phyloP scores from a whole-genome alignment of 192 early-diverging fungal genomes.

The Phlyctochytrium bullatum region DNA sequence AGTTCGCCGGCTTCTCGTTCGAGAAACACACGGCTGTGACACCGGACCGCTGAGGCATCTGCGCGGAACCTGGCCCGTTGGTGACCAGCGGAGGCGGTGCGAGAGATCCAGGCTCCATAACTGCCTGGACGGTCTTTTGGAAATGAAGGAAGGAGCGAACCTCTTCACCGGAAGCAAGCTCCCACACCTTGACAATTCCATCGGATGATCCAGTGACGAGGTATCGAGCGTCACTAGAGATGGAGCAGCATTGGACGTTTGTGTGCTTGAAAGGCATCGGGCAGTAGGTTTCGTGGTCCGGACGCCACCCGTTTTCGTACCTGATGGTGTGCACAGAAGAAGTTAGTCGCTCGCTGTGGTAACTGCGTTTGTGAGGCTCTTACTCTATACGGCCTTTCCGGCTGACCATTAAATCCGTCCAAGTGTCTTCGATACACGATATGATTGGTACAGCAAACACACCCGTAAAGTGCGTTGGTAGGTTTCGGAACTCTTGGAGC shows the following conservation, averaged over 20 bases:
- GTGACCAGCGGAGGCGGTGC: not conserved
- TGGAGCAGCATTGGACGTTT: constrained; percentile 20
- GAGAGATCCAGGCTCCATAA: not conserved
- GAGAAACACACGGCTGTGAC: constrained; percentile 26
- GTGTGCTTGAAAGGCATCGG: constrained; percentile 23
- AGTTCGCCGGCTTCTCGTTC: constrained; percentile 7
- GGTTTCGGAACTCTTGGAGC: constrained; percentile 29
- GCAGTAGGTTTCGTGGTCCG: constrained; percentile 15
- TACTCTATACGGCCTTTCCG: constrained; percentile 22
- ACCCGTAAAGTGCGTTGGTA: constrained; percentile 12
- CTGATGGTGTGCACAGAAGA: constrained; percentile 3
- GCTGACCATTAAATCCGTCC: not conserved
- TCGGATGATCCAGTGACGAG: constrained; percentile 83
- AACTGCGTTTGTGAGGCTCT: not conserved
- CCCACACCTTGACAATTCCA: constrained; percentile 83
- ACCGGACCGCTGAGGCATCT: constrained; percentile 4
- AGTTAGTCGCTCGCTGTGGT: too few relatives aligned
- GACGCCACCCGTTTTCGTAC: constrained; percentile 18
- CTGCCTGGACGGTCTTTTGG: constrained; percentile 5
- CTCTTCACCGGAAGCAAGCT: constrained; percentile 58
- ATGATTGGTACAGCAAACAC: constrained; percentile 20
- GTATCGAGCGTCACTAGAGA: constrained; percentile 51
- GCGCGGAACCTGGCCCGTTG: not conserved
- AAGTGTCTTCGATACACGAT: constrained; percentile 13
- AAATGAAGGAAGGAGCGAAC: constrained; percentile 12